Conservation (phyloP, 2,329 filamentous ascomycete genomes). For the Phoma sp. region DNA sequence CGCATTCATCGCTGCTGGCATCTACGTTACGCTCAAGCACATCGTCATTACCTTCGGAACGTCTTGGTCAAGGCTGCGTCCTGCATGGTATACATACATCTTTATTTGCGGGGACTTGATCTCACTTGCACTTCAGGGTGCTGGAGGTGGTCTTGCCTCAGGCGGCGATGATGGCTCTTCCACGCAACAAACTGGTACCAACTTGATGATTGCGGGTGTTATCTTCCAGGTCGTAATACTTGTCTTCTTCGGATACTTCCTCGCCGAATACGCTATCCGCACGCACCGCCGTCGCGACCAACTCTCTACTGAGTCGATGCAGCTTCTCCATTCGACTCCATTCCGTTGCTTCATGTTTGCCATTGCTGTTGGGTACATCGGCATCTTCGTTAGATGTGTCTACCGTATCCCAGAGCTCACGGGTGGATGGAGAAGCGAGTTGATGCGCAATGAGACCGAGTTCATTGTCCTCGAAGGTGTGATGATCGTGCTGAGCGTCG, state of each 20-base stretch:
- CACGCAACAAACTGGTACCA: slow-evolving; percentile 53
- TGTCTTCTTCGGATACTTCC: slow-evolving; percentile 54
- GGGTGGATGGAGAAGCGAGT: slow-evolving; percentile 52
- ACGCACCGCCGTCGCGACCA: slow-evolving; percentile 36
- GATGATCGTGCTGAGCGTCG: slow-evolving; percentile 58
- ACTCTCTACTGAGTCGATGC: slow-evolving; percentile 26
- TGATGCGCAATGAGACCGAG: slow-evolving; percentile 56
- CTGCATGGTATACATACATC: slow-evolving; percentile 60
- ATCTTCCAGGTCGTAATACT: slow-evolving; percentile 62
- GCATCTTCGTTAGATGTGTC: slow-evolving; percentile 56
- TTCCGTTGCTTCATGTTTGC: slow-evolving; percentile 42
- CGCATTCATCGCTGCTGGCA: slow-evolving; percentile 61
- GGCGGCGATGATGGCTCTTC: slow-evolving; percentile 52
- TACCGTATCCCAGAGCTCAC: slow-evolving; percentile 58
- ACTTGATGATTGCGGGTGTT: slow-evolving; percentile 65
- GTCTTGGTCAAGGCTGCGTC: slow-evolving; percentile 36
- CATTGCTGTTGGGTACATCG: slow-evolving; percentile 50
- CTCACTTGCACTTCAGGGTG: slow-evolving; percentile 64
- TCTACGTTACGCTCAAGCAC: slow-evolving; percentile 64
- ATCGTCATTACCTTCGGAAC: slow-evolving; percentile 62
- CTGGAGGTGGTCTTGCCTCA: slow-evolving; percentile 64
- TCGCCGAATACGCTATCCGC: slow-evolving; percentile 46
- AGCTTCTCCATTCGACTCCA: slow-evolving; percentile 27
- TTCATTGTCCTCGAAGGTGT: slow-evolving; percentile 61
- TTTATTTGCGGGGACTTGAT: slow-evolving; percentile 66